Conservation (phyloP, 2,329 filamentous ascomycete species). For the Colletotrichum musicola region DNA sequence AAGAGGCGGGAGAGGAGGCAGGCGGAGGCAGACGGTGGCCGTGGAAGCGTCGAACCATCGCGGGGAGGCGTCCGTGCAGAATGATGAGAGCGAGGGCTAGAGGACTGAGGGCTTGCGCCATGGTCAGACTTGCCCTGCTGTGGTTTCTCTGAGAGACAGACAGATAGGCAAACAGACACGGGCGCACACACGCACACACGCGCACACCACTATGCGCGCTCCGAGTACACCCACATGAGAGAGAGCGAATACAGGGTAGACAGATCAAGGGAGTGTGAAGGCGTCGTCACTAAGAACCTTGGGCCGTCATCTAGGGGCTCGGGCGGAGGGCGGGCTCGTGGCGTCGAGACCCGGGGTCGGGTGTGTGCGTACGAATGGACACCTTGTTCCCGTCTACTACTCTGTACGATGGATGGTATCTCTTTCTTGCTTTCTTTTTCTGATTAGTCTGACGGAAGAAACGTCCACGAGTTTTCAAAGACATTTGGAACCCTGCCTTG, state of each 20-base stretch:
- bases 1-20: constrained; percentile 31
- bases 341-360: constrained; percentile 31
- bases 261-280: constrained; percentile 33
- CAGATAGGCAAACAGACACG: constrained; percentile 3
- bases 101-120: constrained; percentile 26
- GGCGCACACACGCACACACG: neutral
- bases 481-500: constrained; percentile 16
- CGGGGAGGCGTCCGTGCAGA: constrained; percentile 38
- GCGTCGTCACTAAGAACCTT: constrained; percentile 33
- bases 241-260: constrained; percentile 2
- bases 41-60: constrained; percentile 38
- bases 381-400: too few relatives aligned
- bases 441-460: constrained; percentile 9
- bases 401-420: neutral
- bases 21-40: constrained; percentile 25
- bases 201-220: too few relatives aligned
- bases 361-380: constrained; percentile 6
- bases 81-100: constrained; percentile 29
- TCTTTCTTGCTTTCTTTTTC: constrained; percentile 13
- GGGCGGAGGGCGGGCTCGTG: constrained; percentile 27
- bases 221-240: neutral
- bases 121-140: constrained; percentile 16
- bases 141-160: constrained; percentile 2
- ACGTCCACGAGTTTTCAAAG: constrained; percentile 34
- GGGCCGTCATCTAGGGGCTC: constrained; percentile 28